These are phyloP conservation scores for Amaranthus hypochondriacus DNA, from an alignment of 148 eudicot species.

Conservation along the genomic window DNA sequence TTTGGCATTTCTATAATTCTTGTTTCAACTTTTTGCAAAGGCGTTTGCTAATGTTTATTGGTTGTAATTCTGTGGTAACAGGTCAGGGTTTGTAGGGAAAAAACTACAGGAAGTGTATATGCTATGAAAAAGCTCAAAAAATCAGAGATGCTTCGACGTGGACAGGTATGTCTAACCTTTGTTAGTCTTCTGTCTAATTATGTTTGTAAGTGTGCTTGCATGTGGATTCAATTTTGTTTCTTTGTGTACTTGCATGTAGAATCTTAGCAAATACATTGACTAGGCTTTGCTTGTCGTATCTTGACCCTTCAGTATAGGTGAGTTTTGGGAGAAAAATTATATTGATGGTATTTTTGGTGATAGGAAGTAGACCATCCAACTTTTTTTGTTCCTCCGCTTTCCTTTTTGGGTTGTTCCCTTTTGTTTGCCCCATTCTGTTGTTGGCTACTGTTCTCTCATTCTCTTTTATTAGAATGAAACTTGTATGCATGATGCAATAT, in stretches of 20 bases:
- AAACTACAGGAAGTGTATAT: too few relatives aligned
- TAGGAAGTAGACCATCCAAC: neutral
- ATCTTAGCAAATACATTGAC: neutral
- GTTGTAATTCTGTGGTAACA: constrained; percentile 28
- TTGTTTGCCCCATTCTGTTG: neutral
- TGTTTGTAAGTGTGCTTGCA: too few relatives aligned
- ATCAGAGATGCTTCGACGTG: too few relatives aligned
- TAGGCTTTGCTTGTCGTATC: neutral
- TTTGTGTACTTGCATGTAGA: neutral
- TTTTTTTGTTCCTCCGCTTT: neutral
- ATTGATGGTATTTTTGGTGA: neutral
- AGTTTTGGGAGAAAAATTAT: neutral
- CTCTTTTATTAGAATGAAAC: neutral
- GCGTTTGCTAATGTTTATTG: constrained; percentile 1
- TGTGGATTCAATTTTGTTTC: too few relatives aligned
- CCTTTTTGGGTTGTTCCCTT: neutral
- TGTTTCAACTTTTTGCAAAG: neutral
- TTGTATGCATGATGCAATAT: neutral
- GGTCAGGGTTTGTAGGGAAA: constrained; percentile 44
- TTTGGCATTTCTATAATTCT: constrained; percentile 1
- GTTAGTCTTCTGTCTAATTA: too few relatives aligned
- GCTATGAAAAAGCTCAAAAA: too few relatives aligned
- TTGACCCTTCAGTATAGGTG: neutral
- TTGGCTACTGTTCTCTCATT: neutral
- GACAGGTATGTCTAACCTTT: too few relatives aligned